Base-by-base conservation (phyloP, 2,329 filamentous ascomycete species). In the Fusarium compactum region DNA sequence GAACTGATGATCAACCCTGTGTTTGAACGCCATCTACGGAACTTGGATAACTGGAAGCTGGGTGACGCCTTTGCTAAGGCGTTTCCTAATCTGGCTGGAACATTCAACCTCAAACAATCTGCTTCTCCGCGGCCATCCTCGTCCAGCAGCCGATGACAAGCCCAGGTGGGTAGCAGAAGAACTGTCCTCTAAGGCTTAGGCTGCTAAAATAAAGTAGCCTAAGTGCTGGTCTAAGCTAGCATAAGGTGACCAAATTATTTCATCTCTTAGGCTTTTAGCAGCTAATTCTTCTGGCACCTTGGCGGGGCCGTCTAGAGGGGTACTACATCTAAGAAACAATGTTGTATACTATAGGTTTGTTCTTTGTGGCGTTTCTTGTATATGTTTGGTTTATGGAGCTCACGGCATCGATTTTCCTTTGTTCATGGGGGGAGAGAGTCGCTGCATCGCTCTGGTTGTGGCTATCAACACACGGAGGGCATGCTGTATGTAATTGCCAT, bases 1-100 rank as follows among this genome's bases (percentile, higher is more conserved):
- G 91, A 94, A 74, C 83, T 94, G 64, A 85, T 92, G 69, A 93
- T 97, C 68, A 97, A 96, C 70, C 94, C 94, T 0, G 92, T 93
- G 0, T 97, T 97, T 78, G 93, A 97, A 80, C 85, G 89, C 40
- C 94, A 98, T 78, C 77, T 97, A 51, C 82, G 91, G 5, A 86
- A 92, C 45, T 76, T 94, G 41, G 87, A 90, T 63, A 97, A 97
- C 75, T 98, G 95, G 94, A 91, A 89, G 62, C 77, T 97, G 3
- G 94, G 94, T 0, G 85, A 87, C 8, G 83, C 84, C 3, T 96
- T 96, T 78, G 85, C 86, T 24, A 84, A 86, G 65, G 83, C 86
- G 0, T 93, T 91, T 73, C 93, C 93, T 0, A 78, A 55, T 11
- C 67, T 82, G 18, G 69, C 63, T 10, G 77, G 78, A 9, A 77